Percentiles rank a stretch among this genome's conserved stretches.
These are phyloP conservation scores for Camelina laxa DNA, from an alignment of 345 rosid genomes.

Conservation along the genomic window DNA sequence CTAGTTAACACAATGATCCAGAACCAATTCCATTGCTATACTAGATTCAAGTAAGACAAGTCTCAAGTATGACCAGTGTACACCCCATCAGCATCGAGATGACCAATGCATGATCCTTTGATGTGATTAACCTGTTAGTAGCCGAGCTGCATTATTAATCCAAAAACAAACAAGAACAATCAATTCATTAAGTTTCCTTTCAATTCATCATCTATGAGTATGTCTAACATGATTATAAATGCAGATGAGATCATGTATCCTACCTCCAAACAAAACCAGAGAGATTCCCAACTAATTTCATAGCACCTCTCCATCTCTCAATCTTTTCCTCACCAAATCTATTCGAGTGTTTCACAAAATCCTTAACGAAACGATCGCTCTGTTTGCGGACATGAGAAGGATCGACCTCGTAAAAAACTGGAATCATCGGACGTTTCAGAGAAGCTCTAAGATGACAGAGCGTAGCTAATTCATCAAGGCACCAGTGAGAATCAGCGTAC, in stretches of 20 bases:
- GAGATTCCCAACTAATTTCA: constrained; percentile 49
- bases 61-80: no score
- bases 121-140: no score
- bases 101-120: no score
- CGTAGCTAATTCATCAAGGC: constrained; percentile 55
- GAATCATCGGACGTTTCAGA: constrained; percentile 46
- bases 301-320: constrained; percentile 51
- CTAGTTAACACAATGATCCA: no score
- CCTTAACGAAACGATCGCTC: constrained; percentile 41
- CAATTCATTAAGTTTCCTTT: no score
- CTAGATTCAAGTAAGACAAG: no score
- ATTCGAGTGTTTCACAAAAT: constrained; percentile 37
- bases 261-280: constrained; percentile 44
- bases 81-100: no score
- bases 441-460: constrained; percentile 40
- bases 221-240: background rate
- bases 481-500: constrained; percentile 57
- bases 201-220: background rate
- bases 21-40: no score
- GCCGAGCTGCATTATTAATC: no score
- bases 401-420: constrained; percentile 54
- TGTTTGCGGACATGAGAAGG: constrained; percentile 59
- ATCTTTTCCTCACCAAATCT: constrained; percentile 40
- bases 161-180: no score
- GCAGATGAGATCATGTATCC: background rate